Evolutionary conservation across 2,329 filamentous ascomycete genomes (phyloP).

Genomic region (Fusarium sp.): DNA sequence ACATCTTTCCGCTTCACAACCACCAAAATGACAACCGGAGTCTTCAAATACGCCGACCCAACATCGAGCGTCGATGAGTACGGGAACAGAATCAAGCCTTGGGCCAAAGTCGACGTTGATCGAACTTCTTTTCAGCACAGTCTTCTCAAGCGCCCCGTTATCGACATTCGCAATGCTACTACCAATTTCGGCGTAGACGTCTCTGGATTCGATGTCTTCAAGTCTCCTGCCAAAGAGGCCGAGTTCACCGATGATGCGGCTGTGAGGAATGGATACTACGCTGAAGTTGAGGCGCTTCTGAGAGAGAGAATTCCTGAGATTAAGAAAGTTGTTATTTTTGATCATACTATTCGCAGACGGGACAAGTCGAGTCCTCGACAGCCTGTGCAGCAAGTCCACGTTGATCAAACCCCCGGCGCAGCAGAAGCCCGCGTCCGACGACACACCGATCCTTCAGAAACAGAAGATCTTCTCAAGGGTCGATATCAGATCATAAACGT

Average conservation of each 20-base stretch:
- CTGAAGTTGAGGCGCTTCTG: conserved; percentile 69
- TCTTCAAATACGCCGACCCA: conserved; percentile 33
- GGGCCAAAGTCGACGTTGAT: conserved; percentile 42
- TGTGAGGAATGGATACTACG: conserved; percentile 69
- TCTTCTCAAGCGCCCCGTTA: conserved; percentile 33
- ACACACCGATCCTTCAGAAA: conserved; percentile 61
- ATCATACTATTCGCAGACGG: conserved; percentile 74
- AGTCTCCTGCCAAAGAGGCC: conserved; percentile 58
- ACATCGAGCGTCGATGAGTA: conserved; percentile 24
- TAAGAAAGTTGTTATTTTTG: conserved; percentile 74
- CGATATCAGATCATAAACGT: conserved; percentile 67
- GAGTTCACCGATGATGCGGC: conserved; percentile 65
- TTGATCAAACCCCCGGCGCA: conserved; percentile 75
- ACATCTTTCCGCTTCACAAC: neutral
- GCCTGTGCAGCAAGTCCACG: conserved; percentile 76
- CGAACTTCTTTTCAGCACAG: conserved; percentile 34
- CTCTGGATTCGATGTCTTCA: conserved; percentile 43
- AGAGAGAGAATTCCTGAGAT: conserved; percentile 64
- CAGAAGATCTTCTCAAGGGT: conserved; percentile 48
- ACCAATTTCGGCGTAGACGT: conserved; percentile 38
- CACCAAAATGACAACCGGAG: conserved; percentile 30
- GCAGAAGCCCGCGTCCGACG: conserved; percentile 70
- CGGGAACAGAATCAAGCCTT: conserved; percentile 27
- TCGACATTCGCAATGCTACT: conserved; percentile 37
- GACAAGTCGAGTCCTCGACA: conserved; percentile 66